Conservation (phyloP, 2,329 filamentous ascomycete species). For the Alternaria atra region DNA sequence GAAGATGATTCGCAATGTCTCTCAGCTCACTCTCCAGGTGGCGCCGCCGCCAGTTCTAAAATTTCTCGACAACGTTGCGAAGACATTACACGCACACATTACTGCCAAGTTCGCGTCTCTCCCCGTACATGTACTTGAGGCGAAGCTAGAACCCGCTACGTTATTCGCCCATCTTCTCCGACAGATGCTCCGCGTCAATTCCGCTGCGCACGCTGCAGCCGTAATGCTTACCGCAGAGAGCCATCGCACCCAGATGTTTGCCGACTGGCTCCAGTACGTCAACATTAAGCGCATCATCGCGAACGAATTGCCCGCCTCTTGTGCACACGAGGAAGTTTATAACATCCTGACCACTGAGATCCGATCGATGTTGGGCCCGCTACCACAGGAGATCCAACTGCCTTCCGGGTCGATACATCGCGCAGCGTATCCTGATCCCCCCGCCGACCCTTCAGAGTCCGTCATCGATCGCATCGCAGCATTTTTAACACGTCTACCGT, state of each 20-base stretch:
- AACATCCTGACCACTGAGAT: slow-evolving; percentile 68
- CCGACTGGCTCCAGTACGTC: slow-evolving; percentile 79
- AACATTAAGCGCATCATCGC: slow-evolving; percentile 66
- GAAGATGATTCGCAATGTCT: slow-evolving; percentile 92
- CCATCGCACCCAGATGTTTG: slow-evolving; percentile 94
- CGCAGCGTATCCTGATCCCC: slow-evolving; percentile 34
- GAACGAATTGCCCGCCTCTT: slow-evolving; percentile 62
- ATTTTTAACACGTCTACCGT: slow-evolving; percentile 74
- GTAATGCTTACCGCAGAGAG: slow-evolving; percentile 90
- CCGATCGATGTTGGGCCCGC: slow-evolving; percentile 73
- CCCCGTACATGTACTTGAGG: slow-evolving; percentile 83
- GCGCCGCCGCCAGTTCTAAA: slow-evolving; percentile 88
- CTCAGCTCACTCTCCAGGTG: slow-evolving; percentile 87
- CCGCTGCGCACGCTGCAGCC: slow-evolving; percentile 91
- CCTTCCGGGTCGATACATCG: slow-evolving; percentile 63
- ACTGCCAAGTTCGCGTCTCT: slow-evolving; percentile 85
- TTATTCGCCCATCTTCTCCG: slow-evolving; percentile 88
- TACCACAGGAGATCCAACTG: slow-evolving; percentile 71
- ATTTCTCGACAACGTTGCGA: slow-evolving; percentile 85
- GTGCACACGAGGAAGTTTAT: slow-evolving; percentile 65
- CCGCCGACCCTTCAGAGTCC: slow-evolving; percentile 51
- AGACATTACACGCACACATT: slow-evolving; percentile 81
- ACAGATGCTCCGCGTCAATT: slow-evolving; percentile 88
- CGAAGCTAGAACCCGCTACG: slow-evolving; percentile 87
- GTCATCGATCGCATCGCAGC: slow-evolving; percentile 81